These are phyloP conservation scores for Naganishia antarctica DNA, from an alignment of 768 basidiomycete species.

Conservation along the genomic window DNA sequence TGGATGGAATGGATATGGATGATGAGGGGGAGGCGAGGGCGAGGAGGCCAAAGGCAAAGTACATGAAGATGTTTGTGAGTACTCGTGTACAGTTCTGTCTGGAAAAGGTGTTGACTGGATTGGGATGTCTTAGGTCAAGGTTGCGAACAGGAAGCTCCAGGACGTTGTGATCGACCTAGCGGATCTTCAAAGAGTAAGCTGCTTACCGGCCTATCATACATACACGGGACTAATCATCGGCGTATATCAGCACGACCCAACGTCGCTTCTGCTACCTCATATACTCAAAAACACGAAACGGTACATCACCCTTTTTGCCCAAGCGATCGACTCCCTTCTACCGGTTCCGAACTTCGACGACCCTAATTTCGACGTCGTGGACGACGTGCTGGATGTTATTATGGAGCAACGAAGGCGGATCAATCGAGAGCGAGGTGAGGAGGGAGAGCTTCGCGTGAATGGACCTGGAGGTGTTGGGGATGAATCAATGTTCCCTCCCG, in stretches of 20 bases:
- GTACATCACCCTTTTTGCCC: slow-evolving; percentile 80
- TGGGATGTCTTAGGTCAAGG: slow-evolving; percentile 30
- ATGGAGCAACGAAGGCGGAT: slow-evolving; percentile 71
- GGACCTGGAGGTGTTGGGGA: slow-evolving; percentile 56
- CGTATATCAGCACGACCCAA: background rate
- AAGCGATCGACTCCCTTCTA: slow-evolving; percentile 84
- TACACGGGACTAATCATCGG: background rate
- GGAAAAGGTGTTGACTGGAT: background rate
- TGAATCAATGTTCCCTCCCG: slow-evolving; percentile 74
- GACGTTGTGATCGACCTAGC: slow-evolving; percentile 83
- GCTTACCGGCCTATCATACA: background rate
- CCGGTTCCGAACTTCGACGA: slow-evolving; percentile 85
- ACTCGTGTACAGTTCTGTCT: too few species aligned
- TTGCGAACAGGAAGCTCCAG: slow-evolving; percentile 89
- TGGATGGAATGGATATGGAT: slow-evolving; percentile 58
- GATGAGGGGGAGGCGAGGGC: slow-evolving; percentile 27
- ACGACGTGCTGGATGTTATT: slow-evolving; percentile 94
- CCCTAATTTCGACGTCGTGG: slow-evolving; percentile 62
- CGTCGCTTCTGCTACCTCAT: slow-evolving; percentile 59
- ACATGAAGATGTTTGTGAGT: slow-evolving; percentile 42
- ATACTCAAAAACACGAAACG: slow-evolving; percentile 82
- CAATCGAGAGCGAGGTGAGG: slow-evolving; percentile 51
- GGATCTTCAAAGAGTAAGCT: slow-evolving; percentile 68
- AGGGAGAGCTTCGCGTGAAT: slow-evolving; percentile 31
- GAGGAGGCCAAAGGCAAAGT: slow-evolving; percentile 41